Evolutionary conservation across 768 basidiomycete genomes (phyloP).

Genomic region (Gyrodon lividus): DNA sequence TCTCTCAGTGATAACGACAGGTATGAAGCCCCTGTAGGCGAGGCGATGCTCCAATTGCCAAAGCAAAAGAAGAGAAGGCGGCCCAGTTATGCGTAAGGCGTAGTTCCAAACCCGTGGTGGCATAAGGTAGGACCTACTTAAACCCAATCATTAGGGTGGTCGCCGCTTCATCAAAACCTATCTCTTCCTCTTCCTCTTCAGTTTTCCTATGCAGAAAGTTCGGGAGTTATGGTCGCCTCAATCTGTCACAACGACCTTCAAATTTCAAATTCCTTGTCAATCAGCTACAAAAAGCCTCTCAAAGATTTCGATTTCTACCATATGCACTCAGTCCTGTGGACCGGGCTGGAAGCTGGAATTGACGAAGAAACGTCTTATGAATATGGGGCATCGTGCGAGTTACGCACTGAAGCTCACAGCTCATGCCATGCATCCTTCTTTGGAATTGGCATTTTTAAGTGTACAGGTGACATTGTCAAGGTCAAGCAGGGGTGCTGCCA

Average conservation of each 20-base stretch:
- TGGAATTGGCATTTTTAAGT: neutral
- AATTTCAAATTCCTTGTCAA: neutral
- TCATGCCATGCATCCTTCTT: neutral
- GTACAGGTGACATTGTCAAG: neutral
- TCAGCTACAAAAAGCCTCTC: neutral
- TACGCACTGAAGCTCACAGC: neutral
- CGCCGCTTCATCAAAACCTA: too few species aligned
- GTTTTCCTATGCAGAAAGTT: neutral
- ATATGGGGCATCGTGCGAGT: neutral
- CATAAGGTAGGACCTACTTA: too few species aligned
- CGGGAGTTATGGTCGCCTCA: neutral
- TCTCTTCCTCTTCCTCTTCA: neutral
- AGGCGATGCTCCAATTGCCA: too few species aligned
- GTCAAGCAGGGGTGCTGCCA: neutral
- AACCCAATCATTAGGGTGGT: too few species aligned
- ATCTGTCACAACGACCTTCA: neutral
- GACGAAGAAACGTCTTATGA: neutral
- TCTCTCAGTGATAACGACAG: too few species aligned
- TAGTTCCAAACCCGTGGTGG: too few species aligned
- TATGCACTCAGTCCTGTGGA: neutral
- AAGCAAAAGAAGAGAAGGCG: too few species aligned
- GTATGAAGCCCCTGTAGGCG: too few species aligned
- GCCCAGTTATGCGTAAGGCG: too few species aligned
- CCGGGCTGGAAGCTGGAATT: neutral
- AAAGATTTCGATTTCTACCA: neutral